phyloP scores from a whole-genome alignment of 108 stramenopile genomes.

The Cyclotella kingstonii region DNA sequence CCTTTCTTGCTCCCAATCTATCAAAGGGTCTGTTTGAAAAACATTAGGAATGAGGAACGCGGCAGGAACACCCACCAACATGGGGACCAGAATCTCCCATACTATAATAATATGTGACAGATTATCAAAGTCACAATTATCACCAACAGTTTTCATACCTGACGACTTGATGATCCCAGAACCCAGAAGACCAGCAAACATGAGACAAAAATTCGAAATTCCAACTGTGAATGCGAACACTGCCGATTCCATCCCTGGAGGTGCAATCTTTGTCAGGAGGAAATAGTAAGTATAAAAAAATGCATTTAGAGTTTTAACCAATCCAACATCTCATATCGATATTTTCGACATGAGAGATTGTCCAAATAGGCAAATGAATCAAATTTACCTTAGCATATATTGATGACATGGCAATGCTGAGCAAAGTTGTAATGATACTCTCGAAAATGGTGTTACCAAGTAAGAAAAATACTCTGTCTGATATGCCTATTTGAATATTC shows the following conservation, averaged over 20 bases:
- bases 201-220: slow-evolving; percentile 40
- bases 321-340: neutral
- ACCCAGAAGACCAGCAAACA: slow-evolving; percentile 38
- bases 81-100: slow-evolving; percentile 33
- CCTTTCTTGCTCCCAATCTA: slow-evolving; percentile 40
- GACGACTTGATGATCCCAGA: slow-evolving; percentile 44
- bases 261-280: neutral
- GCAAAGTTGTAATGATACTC: slow-evolving; percentile 25
- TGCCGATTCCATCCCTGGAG: slow-evolving; percentile 44
- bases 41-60: slow-evolving; percentile 33
- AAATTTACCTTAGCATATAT: slow-evolving; percentile 36
- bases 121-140: slow-evolving; percentile 34
- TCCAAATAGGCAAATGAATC: too few species aligned
- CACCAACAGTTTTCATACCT: slow-evolving; percentile 46
- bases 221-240: slow-evolving; percentile 48
- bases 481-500: slow-evolving; percentile 42
- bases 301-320: neutral
- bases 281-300: neutral
- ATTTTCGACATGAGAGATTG: too few species aligned
- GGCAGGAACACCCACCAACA: slow-evolving; percentile 27
- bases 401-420: slow-evolving; percentile 23
- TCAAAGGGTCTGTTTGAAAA: slow-evolving; percentile 40
- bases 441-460: slow-evolving; percentile 44
- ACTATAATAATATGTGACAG: slow-evolving; percentile 33
- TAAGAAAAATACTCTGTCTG: slow-evolving; percentile 43